Evolutionary conservation across 495 filamentous ascomycete genomes (phyloP), one percentile per base, ranked within the genome.

Genomic region (Penicillium roqueforti): DNA sequence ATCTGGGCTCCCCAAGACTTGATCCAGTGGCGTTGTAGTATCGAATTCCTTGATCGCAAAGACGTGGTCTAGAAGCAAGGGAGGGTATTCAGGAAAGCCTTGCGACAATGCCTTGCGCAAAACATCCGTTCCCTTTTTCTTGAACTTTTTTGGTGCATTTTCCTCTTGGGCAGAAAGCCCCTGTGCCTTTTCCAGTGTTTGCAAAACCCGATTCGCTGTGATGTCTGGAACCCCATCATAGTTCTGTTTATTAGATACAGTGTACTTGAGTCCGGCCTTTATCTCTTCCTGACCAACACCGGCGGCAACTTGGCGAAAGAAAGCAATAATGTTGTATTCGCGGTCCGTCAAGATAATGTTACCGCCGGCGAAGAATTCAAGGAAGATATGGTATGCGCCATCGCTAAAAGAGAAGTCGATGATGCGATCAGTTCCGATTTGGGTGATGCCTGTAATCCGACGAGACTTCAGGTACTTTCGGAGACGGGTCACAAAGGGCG

Each of bases 291-390:
- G 80, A 1, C 85, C 89, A 57, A 91, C 88, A 3, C 80, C 76
- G 13, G 81, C 83, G 19, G 80, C 63, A 4, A 98, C 92, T 55
- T 84, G 81, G n/a, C 93, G 84, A 61, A 95, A 75, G 36, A 97
- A 71, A 3, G 87, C 82, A 11, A 97, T 63, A 53, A 96, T 87
- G 43, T 82, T 87, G 50, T 89, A 74, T 13, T 92, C 86, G 36
- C 78, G 76, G 63, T 97, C 89, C 3, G 91, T 95, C 46, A 98
- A 76, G 47, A 98, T 87, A 51, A 98, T 85, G 68, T 98, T 98
- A 31, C 93, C 93, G n/a, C 82, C 83, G 4, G 93, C 92, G 70
- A 93, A 98, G 72, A 98, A 98, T 70, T 98, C 93, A 36, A 98
- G 74, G 65, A 90, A 95, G 32, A 98, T 74, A 34, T 86, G 79